Evolutionary conservation across 2,329 filamentous ascomycete genomes (phyloP).

Genomic region (Penicillium sp.): DNA sequence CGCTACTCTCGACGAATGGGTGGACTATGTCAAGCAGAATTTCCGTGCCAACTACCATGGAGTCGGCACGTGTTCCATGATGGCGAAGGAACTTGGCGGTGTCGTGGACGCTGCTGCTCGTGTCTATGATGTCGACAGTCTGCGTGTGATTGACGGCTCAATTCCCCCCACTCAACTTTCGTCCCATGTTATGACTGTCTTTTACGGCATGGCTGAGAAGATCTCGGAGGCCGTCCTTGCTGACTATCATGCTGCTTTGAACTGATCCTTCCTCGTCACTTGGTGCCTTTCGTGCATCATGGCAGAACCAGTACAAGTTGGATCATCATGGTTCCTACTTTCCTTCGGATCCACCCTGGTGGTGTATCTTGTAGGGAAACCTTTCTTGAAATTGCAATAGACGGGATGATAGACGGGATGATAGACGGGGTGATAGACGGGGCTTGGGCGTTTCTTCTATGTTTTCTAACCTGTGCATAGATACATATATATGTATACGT

Average conservation of each 20-base stretch:
- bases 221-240: constrained; percentile 21
- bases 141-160: constrained; percentile 41
- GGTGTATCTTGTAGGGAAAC: background rate
- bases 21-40: constrained; percentile 23
- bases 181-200: constrained; percentile 33
- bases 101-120: constrained; percentile 32
- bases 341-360: background rate
- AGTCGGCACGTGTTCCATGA: constrained; percentile 37
- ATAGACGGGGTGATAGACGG: background rate
- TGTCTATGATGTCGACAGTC: constrained; percentile 34
- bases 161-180: constrained; percentile 37
- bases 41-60: constrained; percentile 35
- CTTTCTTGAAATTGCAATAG: background rate
- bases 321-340: background rate
- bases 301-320: background rate
- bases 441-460: background rate
- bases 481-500: background rate
- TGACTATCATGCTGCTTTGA: constrained; percentile 6
- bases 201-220: constrained; percentile 33
- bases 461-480: background rate
- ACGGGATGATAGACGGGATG: background rate
- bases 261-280: background rate
- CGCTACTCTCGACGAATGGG: constrained; percentile 27
- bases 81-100: constrained; percentile 31
- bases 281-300: background rate